These are phyloP conservation scores for Fusarium burgessii DNA, from an alignment of 2,329 filamentous ascomycete genomes.

Conservation along the genomic window DNA sequence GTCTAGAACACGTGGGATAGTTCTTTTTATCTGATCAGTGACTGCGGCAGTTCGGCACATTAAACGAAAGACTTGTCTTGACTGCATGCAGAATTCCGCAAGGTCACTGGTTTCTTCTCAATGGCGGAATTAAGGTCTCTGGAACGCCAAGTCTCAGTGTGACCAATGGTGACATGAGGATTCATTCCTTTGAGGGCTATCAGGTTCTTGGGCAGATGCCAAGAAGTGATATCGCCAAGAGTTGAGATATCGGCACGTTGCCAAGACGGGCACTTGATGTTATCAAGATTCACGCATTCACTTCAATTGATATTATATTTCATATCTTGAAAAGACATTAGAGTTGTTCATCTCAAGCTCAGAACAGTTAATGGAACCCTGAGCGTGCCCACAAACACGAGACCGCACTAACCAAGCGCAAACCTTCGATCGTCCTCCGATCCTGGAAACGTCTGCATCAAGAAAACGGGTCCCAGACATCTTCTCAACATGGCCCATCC, in stretches of 20 bases:
- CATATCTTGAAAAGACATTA: neutral
- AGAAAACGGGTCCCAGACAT: neutral
- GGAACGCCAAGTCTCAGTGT: neutral
- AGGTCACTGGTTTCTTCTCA: neutral
- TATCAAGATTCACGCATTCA: neutral
- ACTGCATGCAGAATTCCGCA: neutral
- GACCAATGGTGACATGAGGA: neutral
- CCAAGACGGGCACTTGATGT: neutral
- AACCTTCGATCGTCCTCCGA: neutral
- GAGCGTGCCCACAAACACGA: neutral
- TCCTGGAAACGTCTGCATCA: neutral
- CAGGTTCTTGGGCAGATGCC: neutral
- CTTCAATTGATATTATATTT: no score
- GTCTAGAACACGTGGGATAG: neutral
- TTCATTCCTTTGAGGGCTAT: neutral
- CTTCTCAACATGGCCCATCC: neutral
- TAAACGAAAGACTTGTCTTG: neutral
- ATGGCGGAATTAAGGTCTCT: neutral
- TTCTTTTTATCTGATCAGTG: neutral
- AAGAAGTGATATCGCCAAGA: conserved; percentile 3
- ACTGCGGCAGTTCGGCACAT: conserved; percentile 2
- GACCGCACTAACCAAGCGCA: neutral
- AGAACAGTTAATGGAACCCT: neutral
- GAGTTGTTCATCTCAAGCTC: neutral
- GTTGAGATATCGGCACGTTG: neutral